A percentile compares a stretch with the other conserved stretches of the same genome.
phyloP scores from a whole-genome alignment of 2,329 filamentous ascomycete species.

The Microdochium trichocladiopsis region DNA sequence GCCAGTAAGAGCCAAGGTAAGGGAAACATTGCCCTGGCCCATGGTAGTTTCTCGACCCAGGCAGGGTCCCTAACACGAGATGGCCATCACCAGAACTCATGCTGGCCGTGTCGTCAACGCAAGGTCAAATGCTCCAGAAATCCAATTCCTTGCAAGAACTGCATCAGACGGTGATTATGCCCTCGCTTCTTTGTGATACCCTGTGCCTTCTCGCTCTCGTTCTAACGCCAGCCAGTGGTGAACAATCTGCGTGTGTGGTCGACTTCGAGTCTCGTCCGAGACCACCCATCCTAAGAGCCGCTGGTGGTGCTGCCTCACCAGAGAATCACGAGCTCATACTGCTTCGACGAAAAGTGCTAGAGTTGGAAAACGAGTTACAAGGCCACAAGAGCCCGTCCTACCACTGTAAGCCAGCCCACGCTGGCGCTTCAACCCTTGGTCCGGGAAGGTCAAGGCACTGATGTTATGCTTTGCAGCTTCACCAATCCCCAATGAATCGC shows the following conservation, averaged over 20 bases:
- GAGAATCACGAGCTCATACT: slow-evolving; percentile 2
- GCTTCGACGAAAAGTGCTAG: slow-evolving; percentile 6
- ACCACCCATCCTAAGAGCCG: slow-evolving; percentile 7
- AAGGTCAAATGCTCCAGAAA: slow-evolving; percentile 31
- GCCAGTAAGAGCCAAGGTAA: background rate
- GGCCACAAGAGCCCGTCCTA: slow-evolving; percentile 4
- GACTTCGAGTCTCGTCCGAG: slow-evolving; percentile 4
- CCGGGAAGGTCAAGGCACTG: too few relatives aligned
- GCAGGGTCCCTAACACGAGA: background rate
- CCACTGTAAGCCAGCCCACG: too few relatives aligned
- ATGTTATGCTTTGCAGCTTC: slow-evolving; percentile 3
- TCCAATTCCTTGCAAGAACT: slow-evolving; percentile 29
- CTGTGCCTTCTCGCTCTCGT: too few relatives aligned
- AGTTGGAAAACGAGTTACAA: slow-evolving; percentile 9
- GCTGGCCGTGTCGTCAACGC: slow-evolving; percentile 3
- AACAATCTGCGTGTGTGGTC: background rate
- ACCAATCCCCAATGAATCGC: slow-evolving; percentile 3
- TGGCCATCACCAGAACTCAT: background rate
- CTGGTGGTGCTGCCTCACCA: slow-evolving; percentile 13
- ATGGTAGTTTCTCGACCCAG: too few relatives aligned
- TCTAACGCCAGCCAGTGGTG: background rate
- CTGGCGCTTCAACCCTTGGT: too few relatives aligned
- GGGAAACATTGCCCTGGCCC: background rate
- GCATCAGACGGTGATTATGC: slow-evolving; percentile 19
- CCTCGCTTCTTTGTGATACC: background rate